Conservation (phyloP, 495 filamentous ascomycete genomes). For the Aspergillus avenaceus region DNA sequence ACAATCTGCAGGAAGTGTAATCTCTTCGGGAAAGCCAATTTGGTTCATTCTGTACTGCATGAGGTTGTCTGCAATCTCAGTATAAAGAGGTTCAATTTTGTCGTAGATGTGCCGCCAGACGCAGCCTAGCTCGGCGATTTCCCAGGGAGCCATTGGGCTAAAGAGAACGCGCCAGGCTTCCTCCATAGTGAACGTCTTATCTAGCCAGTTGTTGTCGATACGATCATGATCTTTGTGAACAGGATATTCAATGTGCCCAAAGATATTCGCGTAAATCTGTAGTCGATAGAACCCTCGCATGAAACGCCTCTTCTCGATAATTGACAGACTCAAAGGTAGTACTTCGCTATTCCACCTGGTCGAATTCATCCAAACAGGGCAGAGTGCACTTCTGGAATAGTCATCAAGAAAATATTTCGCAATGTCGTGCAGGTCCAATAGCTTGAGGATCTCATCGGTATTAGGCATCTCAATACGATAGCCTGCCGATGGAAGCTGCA, state of each 20-base stretch:
- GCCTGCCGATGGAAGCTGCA: too few relatives aligned
- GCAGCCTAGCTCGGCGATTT: slow-evolving; percentile 8
- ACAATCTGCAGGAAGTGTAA: background rate
- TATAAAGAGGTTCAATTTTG: background rate
- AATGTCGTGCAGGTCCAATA: slow-evolving; percentile 5
- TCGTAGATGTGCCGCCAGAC: slow-evolving; percentile 1
- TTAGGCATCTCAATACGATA: background rate
- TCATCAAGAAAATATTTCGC: slow-evolving; percentile 2
- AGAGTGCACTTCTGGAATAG: background rate
- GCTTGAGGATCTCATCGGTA: background rate
- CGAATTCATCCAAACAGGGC: slow-evolving; percentile 1
- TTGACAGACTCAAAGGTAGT: slow-evolving; percentile 2
- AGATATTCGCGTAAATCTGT: slow-evolving; percentile 6
- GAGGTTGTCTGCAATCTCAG: background rate
- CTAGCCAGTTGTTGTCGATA: background rate
- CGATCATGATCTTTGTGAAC: background rate
- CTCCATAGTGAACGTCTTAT: background rate
- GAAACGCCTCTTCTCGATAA: slow-evolving; percentile 1
- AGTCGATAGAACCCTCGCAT: slow-evolving; percentile 3
- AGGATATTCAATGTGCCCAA: background rate
- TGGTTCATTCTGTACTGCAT: background rate
- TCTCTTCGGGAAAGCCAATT: background rate
- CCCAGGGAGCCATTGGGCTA: slow-evolving; percentile 10
- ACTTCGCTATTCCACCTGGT: background rate
- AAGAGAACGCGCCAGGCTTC: slow-evolving; percentile 4